Percentiles rank a stretch among this genome's conserved stretches.
Conservation (phyloP, 2,329 filamentous ascomycete species). For the Colletotrichum salicis region DNA sequence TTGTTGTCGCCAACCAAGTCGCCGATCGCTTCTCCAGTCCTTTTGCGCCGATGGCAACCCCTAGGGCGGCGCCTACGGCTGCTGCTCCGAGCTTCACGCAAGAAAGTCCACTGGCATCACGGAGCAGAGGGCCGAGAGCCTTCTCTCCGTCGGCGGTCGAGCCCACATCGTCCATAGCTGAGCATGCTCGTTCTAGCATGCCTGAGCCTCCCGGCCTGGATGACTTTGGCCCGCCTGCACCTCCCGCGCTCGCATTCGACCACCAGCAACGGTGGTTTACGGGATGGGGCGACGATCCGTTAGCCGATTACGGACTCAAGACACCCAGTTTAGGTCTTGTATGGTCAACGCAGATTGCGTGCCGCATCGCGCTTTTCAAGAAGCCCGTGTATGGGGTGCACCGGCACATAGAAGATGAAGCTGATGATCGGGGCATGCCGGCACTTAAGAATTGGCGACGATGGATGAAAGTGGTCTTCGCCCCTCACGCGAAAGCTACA, state of each 20-base stretch:
- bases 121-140: constrained; percentile 46
- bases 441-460: constrained; percentile 73
- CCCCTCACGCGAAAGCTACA: constrained; percentile 73
- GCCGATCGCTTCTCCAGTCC: constrained; percentile 78
- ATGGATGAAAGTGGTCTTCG: constrained; percentile 91
- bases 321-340: constrained; percentile 88
- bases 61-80: constrained; percentile 36
- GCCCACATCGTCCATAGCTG: constrained; percentile 53
- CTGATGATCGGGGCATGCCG: constrained; percentile 53
- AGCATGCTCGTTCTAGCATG: constrained; percentile 48
- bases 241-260: constrained; percentile 75
- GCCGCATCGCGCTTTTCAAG: constrained; percentile 84
- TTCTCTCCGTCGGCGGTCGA: constrained; percentile 42
- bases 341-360: constrained; percentile 90
- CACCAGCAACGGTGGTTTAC: constrained; percentile 96
- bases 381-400: constrained; percentile 62
- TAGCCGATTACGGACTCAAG: constrained; percentile 67
- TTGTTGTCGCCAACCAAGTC: constrained; percentile 96
- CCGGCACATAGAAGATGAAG: constrained; percentile 49
- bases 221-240: constrained; percentile 46
- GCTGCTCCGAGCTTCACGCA: constrained; percentile 42
- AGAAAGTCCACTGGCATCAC: constrained; percentile 62
- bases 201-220: constrained; percentile 54
- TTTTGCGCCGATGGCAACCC: constrained; percentile 38
- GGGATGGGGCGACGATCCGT: constrained; percentile 84